Conservation (phyloP, 805 yeast genomes). For the Candida taoyuanica region DNA sequence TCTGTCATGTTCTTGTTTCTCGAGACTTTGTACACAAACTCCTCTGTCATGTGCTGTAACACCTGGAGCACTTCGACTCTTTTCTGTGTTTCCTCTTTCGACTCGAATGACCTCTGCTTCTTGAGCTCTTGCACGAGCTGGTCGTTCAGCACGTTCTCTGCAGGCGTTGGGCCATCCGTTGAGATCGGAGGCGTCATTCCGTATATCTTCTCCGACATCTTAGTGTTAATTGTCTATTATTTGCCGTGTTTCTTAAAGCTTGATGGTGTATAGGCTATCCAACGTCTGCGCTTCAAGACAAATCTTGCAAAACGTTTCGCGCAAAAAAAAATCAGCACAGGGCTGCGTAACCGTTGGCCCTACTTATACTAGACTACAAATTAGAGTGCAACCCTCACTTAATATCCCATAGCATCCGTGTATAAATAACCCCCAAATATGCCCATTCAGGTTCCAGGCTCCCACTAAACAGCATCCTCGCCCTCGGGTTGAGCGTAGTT, state of each 20-base stretch:
- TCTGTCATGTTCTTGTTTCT: constrained; percentile 87
- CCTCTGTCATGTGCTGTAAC: constrained; percentile 69
- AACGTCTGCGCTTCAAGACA: too few relatives aligned
- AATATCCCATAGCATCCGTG: too few relatives aligned
- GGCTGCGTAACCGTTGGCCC: too few relatives aligned
- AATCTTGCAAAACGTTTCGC: too few relatives aligned
- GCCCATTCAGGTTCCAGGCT: too few relatives aligned
- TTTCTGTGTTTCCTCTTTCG: constrained; percentile 76
- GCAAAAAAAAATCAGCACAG: too few relatives aligned
- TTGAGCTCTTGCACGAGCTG: constrained; percentile 72
- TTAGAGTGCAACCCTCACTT: too few relatives aligned
- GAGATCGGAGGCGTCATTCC: constrained; percentile 61
- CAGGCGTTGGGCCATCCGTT: constrained; percentile 74
- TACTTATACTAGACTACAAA: too few relatives aligned
- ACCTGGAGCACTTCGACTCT: constrained; percentile 69
- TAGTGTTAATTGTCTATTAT: background rate
- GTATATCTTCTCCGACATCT: constrained; percentile 17
- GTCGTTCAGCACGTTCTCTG: constrained; percentile 74
- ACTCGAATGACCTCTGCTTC: constrained; percentile 81
- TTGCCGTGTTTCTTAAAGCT: too few relatives aligned
- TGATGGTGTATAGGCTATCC: too few relatives aligned
- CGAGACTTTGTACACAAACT: constrained; percentile 81
- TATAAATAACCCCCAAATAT: background rate
- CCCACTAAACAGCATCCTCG: constrained; percentile 9
- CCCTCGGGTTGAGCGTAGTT: constrained; percentile 9